A percentile compares a stretch with the other conserved stretches of the same genome.
Conservation (phyloP, 352 stramenopile genomes). For the Lagenidium sp. region DNA sequence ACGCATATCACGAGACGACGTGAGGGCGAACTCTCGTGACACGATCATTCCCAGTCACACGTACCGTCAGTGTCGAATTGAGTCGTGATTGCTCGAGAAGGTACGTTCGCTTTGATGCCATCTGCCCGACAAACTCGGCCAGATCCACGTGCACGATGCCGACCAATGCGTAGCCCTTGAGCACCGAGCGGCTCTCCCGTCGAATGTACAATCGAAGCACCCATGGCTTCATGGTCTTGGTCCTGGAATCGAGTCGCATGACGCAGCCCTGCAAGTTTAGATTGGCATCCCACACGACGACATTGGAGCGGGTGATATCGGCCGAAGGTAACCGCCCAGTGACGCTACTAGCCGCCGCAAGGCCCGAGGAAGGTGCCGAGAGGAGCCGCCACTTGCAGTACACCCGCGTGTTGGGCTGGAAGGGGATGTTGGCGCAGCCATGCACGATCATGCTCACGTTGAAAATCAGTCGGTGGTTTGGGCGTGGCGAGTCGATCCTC, state of each 20-base stretch:
- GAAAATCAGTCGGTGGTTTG: slow-evolving; percentile 17
- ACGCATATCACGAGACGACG: no score
- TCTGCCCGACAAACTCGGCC: slow-evolving; percentile 20
- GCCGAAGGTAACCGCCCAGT: slow-evolving; percentile 5
- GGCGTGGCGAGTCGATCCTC: no score
- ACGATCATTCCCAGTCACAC: no score
- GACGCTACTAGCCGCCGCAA: not conserved
- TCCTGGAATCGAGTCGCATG: slow-evolving; percentile 15
- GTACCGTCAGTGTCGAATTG: slow-evolving; percentile 28
- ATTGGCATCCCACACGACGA: slow-evolving; percentile 16
- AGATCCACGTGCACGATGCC: slow-evolving; percentile 24
- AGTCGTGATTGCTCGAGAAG: slow-evolving; percentile 24
- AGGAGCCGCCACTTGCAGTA: slow-evolving; percentile 29
- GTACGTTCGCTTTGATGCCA: slow-evolving; percentile 12
- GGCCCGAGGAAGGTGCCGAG: not conserved
- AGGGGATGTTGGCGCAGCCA: slow-evolving; percentile 25
- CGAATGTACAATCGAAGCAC: slow-evolving; percentile 21
- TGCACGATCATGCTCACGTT: slow-evolving; percentile 20
- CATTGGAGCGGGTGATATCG: slow-evolving; percentile 16
- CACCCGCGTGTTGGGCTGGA: slow-evolving; percentile 15
- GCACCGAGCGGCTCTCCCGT: slow-evolving; percentile 9
- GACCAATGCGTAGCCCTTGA: slow-evolving; percentile 12
- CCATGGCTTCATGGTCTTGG: slow-evolving; percentile 17
- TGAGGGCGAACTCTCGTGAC: no score
- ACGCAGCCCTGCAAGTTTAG: slow-evolving; percentile 13